Evolutionary conservation across 768 basidiomycete genomes (phyloP).

Genomic region (Erythrobasidium yunnanense): DNA sequence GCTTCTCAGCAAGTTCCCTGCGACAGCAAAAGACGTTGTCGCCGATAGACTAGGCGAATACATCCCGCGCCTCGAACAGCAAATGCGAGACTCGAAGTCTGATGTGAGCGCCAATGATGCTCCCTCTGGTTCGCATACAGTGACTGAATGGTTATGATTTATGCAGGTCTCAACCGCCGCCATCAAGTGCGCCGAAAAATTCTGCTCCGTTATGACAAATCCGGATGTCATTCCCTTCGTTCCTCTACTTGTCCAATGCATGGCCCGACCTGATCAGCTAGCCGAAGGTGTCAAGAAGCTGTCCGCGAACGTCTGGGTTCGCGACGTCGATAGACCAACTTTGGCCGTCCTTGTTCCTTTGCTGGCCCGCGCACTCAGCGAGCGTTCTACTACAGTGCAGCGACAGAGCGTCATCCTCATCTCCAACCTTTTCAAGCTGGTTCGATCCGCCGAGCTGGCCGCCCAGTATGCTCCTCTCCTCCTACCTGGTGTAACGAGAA

Average conservation of each 20-base stretch:
- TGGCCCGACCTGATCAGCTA: constrained; percentile 73
- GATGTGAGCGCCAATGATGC: constrained; percentile 52
- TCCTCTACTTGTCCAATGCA: constrained; percentile 78
- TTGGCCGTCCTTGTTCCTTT: constrained; percentile 90
- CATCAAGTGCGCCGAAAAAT: constrained; percentile 72
- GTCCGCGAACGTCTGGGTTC: constrained; percentile 89
- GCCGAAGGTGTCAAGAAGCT: constrained; percentile 88
- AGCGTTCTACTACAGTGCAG: constrained; percentile 91
- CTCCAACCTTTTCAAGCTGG: constrained; percentile 94
- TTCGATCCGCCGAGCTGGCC: constrained; percentile 78
- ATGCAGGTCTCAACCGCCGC: constrained; percentile 71
- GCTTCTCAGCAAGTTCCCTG: constrained; percentile 47
- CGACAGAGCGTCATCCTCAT: constrained; percentile 81
- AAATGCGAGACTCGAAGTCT: constrained; percentile 93
- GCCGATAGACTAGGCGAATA: constrained; percentile 70
- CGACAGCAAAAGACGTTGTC: constrained; percentile 48
- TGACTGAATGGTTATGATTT: neutral
- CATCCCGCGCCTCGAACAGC: constrained; percentile 71
- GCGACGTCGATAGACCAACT: constrained; percentile 92
- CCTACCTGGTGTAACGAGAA: constrained; percentile 79
- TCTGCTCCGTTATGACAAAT: constrained; percentile 84
- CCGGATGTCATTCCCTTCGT: constrained; percentile 84
- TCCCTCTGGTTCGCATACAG: neutral
- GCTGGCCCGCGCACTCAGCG: constrained; percentile 77
- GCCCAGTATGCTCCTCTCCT: constrained; percentile 76